phyloP scores from a whole-genome alignment of 1,284 basidiomycete species.

The Cutaneotrichosporon spelunceum region DNA sequence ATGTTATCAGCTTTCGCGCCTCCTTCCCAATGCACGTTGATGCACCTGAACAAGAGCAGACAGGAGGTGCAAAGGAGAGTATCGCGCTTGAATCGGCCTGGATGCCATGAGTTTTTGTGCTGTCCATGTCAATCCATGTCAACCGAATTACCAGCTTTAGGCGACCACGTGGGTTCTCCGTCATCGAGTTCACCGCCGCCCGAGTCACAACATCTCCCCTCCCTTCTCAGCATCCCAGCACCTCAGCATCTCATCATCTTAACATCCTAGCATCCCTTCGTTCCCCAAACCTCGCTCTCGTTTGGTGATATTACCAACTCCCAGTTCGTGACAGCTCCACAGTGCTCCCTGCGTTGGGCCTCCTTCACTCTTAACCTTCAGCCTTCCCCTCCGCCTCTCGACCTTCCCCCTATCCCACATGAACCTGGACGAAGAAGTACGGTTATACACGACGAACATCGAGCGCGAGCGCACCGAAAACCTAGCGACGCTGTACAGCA shows the following conservation, averaged over 20 bases:
- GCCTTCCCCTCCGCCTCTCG: not conserved
- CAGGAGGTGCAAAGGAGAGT: too few relatives aligned
- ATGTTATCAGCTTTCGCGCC: too few relatives aligned
- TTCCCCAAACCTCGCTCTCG: not conserved
- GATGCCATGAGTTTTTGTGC: too few relatives aligned
- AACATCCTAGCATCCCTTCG: not conserved
- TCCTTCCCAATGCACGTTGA: too few relatives aligned
- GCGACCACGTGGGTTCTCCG: not conserved
- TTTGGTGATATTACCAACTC: not conserved
- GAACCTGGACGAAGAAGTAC: conserved; percentile 80
- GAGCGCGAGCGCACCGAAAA: conserved; percentile 88
- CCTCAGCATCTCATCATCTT: not conserved
- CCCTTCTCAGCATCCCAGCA: too few relatives aligned
- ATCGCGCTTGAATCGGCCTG: too few relatives aligned
- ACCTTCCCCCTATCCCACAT: conserved; percentile 21
- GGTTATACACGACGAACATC: conserved; percentile 80
- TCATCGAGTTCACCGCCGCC: not conserved
- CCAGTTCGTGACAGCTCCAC: too few relatives aligned
- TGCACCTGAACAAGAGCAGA: too few relatives aligned
- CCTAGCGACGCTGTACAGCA: conserved; percentile 83
- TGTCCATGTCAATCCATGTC: too few relatives aligned
- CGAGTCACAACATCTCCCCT: not conserved
- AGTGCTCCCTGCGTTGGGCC: not conserved
- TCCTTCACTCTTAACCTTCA: not conserved
- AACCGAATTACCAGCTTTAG: not conserved